Evolutionary conservation across 129 eudicot species (phyloP), one percentile per base, ranked within the genome.

Genomic region (Flaveria ramosissima): DNA sequence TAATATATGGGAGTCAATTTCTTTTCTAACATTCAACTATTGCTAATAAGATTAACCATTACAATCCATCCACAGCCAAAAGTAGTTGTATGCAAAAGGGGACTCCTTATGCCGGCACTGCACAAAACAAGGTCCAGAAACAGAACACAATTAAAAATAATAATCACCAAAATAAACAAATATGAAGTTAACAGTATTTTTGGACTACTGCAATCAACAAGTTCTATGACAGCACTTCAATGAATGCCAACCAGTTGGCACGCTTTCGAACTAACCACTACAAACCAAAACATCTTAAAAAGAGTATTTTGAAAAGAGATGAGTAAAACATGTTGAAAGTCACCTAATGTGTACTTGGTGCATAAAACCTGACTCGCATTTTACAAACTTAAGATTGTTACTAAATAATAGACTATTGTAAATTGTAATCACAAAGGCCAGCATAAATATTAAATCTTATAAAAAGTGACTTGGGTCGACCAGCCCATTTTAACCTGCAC

Each of bases 81-180:
- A 45, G 48, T 10, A 45, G 13, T 48, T 48, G 53, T 12, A 48
- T 4, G 53, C 53, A 48, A 23, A 13, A 63, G 9, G 21, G 14
- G 48, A 23, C 23, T 73, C 62, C 72, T 73, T 83, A 83, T 6
- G 84, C 67, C 11, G 86, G 86, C 86, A 83, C 86, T 83, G 77
- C 77, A 69, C n/a, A 47, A 75, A 62, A 83, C 62, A 83, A 42
- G 16, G 43, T 43, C 51, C 53, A 70, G 10, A 62, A 30, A 57
- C 19, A 3, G 43, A 16, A 1, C 23, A 15, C 9, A 13, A 66
- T 55, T 65, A 68, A 7, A 45, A 45, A 47, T 41, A 7, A 27
- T 16, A 45, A 70, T 15, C 56, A 68, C 65, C 53, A 23, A 9
- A 68, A 9, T 32, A 3, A 46, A 46, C 12, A 47, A 32, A 51